Percentiles rank a stretch among this genome's conserved stretches.
Conservation (phyloP, 495 filamentous ascomycete species). For the Sordaria brevicollis region DNA sequence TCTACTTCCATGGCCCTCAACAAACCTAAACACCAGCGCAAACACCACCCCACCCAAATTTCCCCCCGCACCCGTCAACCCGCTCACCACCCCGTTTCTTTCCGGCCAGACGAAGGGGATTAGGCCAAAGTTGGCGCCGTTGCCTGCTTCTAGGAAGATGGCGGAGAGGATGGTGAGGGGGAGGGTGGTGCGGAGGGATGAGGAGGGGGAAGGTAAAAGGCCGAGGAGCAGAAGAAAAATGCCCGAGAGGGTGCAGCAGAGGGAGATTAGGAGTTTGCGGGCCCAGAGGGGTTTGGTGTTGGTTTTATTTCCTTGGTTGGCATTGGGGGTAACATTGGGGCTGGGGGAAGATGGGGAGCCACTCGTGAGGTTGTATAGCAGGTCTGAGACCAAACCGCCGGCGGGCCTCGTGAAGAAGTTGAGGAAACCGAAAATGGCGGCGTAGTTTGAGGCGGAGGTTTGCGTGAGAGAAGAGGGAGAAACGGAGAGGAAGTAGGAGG, state of each 20-base stretch:
- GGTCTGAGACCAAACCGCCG: slow-evolving; percentile 63
- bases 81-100: slow-evolving; percentile 59
- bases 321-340: background rate
- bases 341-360: slow-evolving; percentile 8
- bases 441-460: slow-evolving; percentile 64
- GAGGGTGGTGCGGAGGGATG: slow-evolving; percentile 50
- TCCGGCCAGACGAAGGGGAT: slow-evolving; percentile 76
- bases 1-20: slow-evolving; percentile 29
- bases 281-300: slow-evolving; percentile 48
- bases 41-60: slow-evolving; percentile 84
- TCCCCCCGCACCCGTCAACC: slow-evolving; percentile 65
- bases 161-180: slow-evolving; percentile 64
- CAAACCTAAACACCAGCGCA: slow-evolving; percentile 75
- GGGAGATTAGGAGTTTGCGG: slow-evolving; percentile 65
- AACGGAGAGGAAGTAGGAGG: slow-evolving; percentile 67
- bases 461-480: slow-evolving; percentile 60
- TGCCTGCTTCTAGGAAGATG: slow-evolving; percentile 74
- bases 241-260: slow-evolving; percentile 53
- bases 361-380: slow-evolving; percentile 53
- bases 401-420: slow-evolving; percentile 67
- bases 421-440: slow-evolving; percentile 84
- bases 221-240: slow-evolving; percentile 64
- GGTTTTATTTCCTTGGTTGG: no score
- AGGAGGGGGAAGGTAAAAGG: slow-evolving; percentile 43
- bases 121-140: slow-evolving; percentile 77